Evolutionary conservation across 2,329 filamentous ascomycete genomes (phyloP), one percentile per base, ranked within the genome.

Genomic region (Ascomycota sp.): DNA sequence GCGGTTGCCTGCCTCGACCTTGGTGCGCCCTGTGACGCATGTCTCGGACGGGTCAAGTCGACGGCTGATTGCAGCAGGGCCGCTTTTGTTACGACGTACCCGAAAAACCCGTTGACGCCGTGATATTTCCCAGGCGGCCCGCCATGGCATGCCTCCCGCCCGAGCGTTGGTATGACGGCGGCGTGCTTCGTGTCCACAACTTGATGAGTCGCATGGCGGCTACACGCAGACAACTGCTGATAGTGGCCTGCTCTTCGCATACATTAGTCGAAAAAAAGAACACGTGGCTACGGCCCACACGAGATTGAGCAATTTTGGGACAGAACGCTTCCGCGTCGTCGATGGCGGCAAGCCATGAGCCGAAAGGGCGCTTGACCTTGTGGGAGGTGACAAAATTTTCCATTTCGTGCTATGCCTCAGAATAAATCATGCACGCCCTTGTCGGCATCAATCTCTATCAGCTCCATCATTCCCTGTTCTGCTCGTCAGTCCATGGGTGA

Each of bases 391-490:
- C n/a, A n/a, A n/a, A n/a, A n/a, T n/a, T n/a, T n/a, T n/a, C n/a
- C n/a, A n/a, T n/a, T n/a, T n/a, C n/a, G n/a, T n/a, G n/a, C n/a
- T n/a, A n/a, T 23, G 21, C 12, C 6, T 48, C 12, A 89, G 41
- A 93, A 73, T 35, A 98, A 57, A 50, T 92, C 85, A 38, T 81
- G 70, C 38, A 98, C 77, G 11, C 75, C 73, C 57, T 94, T 94
- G 50, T 94, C 85, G 7, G 85, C 80, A 48, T 98, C 89, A 43
- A 83, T 79, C 46, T 80, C 78, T 28, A 98, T 93, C 44, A 98
- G 55, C 21, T 93, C 83, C 32, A 86, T 55, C 89, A 98, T 98
- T 20, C 86, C 89, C 82, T 91, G 21, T 28, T 17, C 24, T 19
- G 21, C 22, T 8, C 22, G 40, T 53, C 28, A 54, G 42, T 21